Conservation (phyloP, 2,329 filamentous ascomycete genomes). For the Ilyonectria sp. region DNA sequence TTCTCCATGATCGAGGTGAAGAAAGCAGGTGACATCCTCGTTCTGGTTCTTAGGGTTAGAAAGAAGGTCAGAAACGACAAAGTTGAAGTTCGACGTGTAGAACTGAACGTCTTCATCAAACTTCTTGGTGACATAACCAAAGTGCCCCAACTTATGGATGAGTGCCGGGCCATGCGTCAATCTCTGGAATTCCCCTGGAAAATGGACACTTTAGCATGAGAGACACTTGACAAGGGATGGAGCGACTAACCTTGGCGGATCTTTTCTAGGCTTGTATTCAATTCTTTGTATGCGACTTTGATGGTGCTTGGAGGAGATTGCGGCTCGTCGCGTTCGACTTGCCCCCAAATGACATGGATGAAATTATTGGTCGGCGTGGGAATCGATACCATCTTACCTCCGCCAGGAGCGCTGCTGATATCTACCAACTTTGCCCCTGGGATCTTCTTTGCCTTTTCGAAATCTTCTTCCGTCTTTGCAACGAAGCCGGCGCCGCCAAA, state of each 20-base stretch:
- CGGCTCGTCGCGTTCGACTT: not conserved
- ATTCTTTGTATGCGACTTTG: not conserved
- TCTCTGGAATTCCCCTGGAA: not conserved
- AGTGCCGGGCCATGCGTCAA: not conserved
- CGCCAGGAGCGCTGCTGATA: not conserved
- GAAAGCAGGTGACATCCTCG: constrained; percentile 58
- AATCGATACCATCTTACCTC: constrained; percentile 8
- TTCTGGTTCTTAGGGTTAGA: constrained; percentile 29
- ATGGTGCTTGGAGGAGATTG: no score
- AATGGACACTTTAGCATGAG: no score
- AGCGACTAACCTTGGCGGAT: not conserved
- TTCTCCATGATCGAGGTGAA: constrained; percentile 68
- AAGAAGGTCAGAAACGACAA: constrained; percentile 50
- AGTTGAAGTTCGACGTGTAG: constrained; percentile 40
- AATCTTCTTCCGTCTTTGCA: not conserved
- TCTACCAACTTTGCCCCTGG: not conserved
- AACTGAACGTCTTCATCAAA: constrained; percentile 58
- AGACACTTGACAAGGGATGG: no score
- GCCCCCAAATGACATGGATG: constrained; percentile 2
- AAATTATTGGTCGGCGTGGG: not conserved
- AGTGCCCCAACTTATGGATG: constrained; percentile 25
- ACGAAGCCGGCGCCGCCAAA: constrained; percentile 1
- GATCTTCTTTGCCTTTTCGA: not conserved
- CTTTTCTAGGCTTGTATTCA: not conserved
- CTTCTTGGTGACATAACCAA: constrained; percentile 13